Percentiles rank a stretch among this genome's conserved stretches.
Evolutionary conservation across 768 basidiomycete genomes (phyloP).

Genomic region (Boletus rufocinnamomeus): DNA sequence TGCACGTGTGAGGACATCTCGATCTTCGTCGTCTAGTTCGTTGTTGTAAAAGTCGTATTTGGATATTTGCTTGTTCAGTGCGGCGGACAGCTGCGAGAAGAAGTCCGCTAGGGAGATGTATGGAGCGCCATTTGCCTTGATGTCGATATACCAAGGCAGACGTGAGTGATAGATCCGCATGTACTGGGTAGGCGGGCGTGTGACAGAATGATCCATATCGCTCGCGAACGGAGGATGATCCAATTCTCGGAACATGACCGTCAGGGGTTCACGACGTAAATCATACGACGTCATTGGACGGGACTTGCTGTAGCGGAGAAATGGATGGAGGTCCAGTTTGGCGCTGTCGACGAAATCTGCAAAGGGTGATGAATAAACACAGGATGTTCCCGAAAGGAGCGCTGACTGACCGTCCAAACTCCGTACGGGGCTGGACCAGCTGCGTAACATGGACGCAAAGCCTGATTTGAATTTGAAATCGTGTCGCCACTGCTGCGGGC

Average conservation of each 20-base stretch:
- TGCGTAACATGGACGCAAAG: conserved; percentile 34
- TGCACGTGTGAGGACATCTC: conserved; percentile 44
- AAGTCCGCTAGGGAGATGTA: conserved; percentile 65
- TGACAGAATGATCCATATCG: conserved; percentile 58
- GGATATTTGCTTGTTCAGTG: conserved; percentile 48
- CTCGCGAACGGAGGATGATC: conserved; percentile 43
- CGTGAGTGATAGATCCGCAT: conserved; percentile 59
- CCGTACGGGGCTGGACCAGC: conserved; percentile 16
- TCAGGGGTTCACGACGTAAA: conserved; percentile 44
- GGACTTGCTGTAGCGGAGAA: conserved; percentile 25
- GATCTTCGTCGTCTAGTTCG: conserved; percentile 48
- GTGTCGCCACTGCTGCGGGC: conserved; percentile 31
- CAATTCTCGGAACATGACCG: conserved; percentile 48
- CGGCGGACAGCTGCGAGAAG: conserved; percentile 45
- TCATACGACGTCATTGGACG: conserved; percentile 49
- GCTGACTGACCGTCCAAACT: conserved; percentile 22
- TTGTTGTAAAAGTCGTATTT: conserved; percentile 60
- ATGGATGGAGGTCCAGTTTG: conserved; percentile 27
- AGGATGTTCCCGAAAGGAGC: neutral
- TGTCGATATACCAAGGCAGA: conserved; percentile 71
- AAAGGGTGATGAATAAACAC: neutral
- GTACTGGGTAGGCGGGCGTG: conserved; percentile 47
- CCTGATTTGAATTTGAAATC: conserved; percentile 37
- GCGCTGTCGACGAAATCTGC: conserved; percentile 30
- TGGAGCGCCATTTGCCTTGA: conserved; percentile 41